Evolutionary conservation across 1,284 basidiomycete species (phyloP).

Genomic region (Ustilago esculenta): DNA sequence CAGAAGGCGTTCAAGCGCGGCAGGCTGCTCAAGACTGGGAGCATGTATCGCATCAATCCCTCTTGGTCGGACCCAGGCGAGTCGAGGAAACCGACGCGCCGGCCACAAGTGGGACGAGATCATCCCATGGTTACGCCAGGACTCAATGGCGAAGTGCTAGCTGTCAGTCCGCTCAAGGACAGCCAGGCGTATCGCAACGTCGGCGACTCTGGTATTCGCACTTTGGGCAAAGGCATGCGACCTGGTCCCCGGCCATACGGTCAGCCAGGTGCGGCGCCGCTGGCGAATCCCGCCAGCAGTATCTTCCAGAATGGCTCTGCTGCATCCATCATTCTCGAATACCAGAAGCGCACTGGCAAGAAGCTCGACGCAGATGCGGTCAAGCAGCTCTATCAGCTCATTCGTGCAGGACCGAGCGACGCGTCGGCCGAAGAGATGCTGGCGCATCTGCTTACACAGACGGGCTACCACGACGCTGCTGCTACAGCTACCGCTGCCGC

Average conservation of each 20-base stretch:
- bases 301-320: conserved; percentile 59
- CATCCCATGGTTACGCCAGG: conserved; percentile 60
- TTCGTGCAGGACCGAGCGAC: conserved; percentile 41
- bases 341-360: conserved; percentile 52
- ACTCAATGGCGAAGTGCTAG: conserved; percentile 55
- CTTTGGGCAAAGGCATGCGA: conserved; percentile 27
- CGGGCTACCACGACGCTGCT: conserved; percentile 45
- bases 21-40: conserved; percentile 61
- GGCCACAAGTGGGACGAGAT: conserved; percentile 54
- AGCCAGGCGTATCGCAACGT: conserved; percentile 55
- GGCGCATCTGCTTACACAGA: conserved; percentile 35
- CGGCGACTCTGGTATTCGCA: conserved; percentile 25
- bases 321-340: conserved; percentile 54
- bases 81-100: conserved; percentile 52
- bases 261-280: conserved; percentile 55
- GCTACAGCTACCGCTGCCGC: conserved; percentile 35
- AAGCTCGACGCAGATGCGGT: conserved; percentile 40
- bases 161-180: conserved; percentile 54
- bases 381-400: conserved; percentile 22
- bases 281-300: conserved; percentile 59
- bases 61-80: conserved; percentile 55
- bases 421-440: conserved; percentile 41
- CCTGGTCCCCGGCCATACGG: conserved; percentile 55
- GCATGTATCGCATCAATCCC: conserved; percentile 62
- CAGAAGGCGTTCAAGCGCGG: conserved; percentile 65